Evolutionary conservation across 2,329 filamentous ascomycete species (phyloP).

Genomic region (Colletotrichum karsti): DNA sequence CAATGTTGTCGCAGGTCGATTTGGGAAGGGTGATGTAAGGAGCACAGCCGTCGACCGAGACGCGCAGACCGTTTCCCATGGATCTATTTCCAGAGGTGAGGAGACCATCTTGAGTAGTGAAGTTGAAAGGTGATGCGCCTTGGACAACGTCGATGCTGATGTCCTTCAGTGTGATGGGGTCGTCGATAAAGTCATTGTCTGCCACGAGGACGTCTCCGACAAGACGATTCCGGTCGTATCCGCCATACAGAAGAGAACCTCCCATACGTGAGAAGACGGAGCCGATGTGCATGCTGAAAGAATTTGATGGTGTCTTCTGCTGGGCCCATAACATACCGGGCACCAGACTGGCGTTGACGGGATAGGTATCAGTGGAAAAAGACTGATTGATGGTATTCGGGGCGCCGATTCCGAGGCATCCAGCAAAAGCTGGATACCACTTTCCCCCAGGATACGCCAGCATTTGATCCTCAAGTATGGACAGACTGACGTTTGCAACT

Average conservation of each 20-base stretch:
- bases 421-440: constrained; percentile 40
- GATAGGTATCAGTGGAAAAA: constrained; percentile 31
- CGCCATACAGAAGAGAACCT: constrained; percentile 48
- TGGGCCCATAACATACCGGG: constrained; percentile 37
- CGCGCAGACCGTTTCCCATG: constrained; percentile 35
- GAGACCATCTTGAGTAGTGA: constrained; percentile 38
- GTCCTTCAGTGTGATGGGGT: constrained; percentile 44
- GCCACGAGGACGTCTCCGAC: constrained; percentile 40
- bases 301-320: constrained; percentile 44
- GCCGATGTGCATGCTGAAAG: constrained; percentile 52
- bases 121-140: constrained; percentile 48
- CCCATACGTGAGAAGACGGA: constrained; percentile 39
- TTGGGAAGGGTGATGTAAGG: constrained; percentile 50
- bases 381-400: constrained; percentile 35
- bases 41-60: constrained; percentile 44
- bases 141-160: constrained; percentile 48
- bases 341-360: constrained; percentile 40
- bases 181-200: constrained; percentile 28
- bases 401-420: constrained; percentile 41
- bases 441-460: constrained; percentile 37
- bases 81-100: constrained; percentile 36
- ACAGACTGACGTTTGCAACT: constrained; percentile 36
- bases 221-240: constrained; percentile 50
- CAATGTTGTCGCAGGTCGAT: constrained; percentile 49
- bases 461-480: constrained; percentile 35